A percentile compares a stretch with the other conserved stretches of the same genome.
These are phyloP conservation scores for Euclidium syriacum DNA, from an alignment of 345 rosid species.

Conservation along the genomic window DNA sequence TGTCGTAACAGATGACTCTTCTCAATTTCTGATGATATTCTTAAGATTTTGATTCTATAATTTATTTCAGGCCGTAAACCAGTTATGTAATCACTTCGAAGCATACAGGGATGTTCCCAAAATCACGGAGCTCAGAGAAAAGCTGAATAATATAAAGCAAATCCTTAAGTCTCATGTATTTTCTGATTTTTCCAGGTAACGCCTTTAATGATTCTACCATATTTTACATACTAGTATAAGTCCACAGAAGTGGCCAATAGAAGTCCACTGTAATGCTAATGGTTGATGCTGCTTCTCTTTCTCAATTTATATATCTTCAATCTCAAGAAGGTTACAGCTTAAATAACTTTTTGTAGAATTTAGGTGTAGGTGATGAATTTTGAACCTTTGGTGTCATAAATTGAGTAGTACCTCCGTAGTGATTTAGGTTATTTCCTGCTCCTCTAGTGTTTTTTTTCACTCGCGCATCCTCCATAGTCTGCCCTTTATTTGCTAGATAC, in stretches of 20 bases:
- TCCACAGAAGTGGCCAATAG: background rate
- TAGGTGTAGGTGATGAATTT: background rate
- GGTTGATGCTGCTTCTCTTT: background rate
- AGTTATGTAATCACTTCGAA: slow-evolving; percentile 94
- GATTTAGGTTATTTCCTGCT: slow-evolving; percentile 2
- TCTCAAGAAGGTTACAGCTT: slow-evolving; percentile 1
- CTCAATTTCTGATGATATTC: background rate
- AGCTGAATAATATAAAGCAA: slow-evolving; percentile 90
- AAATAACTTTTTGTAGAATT: background rate
- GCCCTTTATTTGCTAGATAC: background rate
- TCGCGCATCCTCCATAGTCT: background rate
- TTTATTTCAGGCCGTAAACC: slow-evolving; percentile 93
- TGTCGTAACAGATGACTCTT: background rate
- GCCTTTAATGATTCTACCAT: background rate
- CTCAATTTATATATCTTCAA: background rate
- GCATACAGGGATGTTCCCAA: slow-evolving; percentile 96
- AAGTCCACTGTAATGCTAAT: background rate
- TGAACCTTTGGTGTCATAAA: background rate
- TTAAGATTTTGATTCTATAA: slow-evolving; percentile 3
- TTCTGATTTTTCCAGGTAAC: slow-evolving; percentile 94
- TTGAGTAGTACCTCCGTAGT: background rate
- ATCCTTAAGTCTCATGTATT: slow-evolving; percentile 91
- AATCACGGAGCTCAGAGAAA: slow-evolving; percentile 94
- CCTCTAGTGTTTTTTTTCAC: background rate
- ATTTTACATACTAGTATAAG: background rate